Evolutionary conservation across 352 stramenopile genomes (phyloP).

Genomic region (Blastocystis hominis): DNA sequence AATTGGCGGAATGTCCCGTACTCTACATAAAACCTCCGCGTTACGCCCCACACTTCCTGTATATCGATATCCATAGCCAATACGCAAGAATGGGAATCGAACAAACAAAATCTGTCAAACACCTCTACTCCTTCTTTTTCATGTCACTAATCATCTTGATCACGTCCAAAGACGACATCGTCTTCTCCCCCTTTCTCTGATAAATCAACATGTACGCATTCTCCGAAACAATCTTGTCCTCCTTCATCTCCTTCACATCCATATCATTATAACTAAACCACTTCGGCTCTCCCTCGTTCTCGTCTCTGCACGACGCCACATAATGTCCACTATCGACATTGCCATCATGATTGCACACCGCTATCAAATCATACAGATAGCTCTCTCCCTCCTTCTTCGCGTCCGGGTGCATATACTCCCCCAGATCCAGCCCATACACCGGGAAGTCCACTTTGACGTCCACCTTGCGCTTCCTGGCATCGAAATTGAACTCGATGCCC

Average conservation of each 20-base stretch:
- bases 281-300: constrained; percentile 52
- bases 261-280: constrained; percentile 51
- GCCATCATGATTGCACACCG: constrained; percentile 52
- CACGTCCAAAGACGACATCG: not conserved
- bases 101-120: not conserved
- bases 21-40: not conserved
- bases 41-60: not conserved
- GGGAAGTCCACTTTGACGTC: constrained; percentile 26
- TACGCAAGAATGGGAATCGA: not conserved
- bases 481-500: constrained; percentile 16
- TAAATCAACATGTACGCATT: constrained; percentile 53
- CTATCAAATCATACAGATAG: constrained; percentile 47
- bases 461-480: constrained; percentile 29
- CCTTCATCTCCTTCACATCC: not conserved
- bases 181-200: constrained; percentile 3
- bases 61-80: constrained; percentile 40
- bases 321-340: constrained; percentile 50
- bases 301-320: constrained; percentile 37
- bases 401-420: constrained; percentile 1
- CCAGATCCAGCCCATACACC: constrained; percentile 9
- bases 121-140: not conserved
- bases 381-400: not conserved
- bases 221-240: not conserved
- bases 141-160: not conserved
- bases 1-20: constrained; percentile 42